Evolutionary conservation across 805 yeast genomes (phyloP), one percentile per base, ranked within the genome.

Genomic region (Teunomyces panamensis): DNA sequence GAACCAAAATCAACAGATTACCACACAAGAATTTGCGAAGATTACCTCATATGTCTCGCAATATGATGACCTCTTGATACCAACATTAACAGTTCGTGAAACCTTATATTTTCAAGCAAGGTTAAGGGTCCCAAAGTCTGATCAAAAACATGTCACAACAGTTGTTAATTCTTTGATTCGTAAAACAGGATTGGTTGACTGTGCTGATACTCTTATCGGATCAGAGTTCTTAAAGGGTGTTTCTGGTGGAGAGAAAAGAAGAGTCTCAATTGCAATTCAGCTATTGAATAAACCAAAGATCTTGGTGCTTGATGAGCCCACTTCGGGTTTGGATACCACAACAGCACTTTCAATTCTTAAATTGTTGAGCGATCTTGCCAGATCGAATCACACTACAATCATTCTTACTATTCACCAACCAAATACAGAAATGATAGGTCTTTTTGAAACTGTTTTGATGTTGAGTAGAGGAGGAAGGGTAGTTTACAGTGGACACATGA

Each of bases 361-460:
- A 5, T 53, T 62, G 14, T 51, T 62, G 47, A 44, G 49, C n/a
- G 43, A 45, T 9, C 53, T 62, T 35, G 63, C 65, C 4, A 24
- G 20, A 6, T 45, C 46, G 11, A 44, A 52, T n/a, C 56, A 59
- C 3, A 58, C 64, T 3, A 62, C 66, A 9, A 49, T 62, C 9
- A 49, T 62, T n/a, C 45, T 61, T 11, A 61, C 66, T 8, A 54
- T 62, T 28, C 66, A 62, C 37, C 66, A 62, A 50, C 66, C 66
- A 5, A 58, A 57, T 45, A 55, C 55, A 24, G 60, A 53, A 37
- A 59, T 61, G 56, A 52, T 59, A 32, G 27, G 42, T 5, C 46
- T 45, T n/a, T 62, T 61, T 36, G 63, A 55, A 17, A 49, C 57
- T 3, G 50, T 62, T 41, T 52, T 59, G 13, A 52, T 62, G 30